A percentile compares a stretch with the other conserved stretches of the same genome.
Evolutionary conservation across 176 grass and related monocot species (phyloP).

Genomic region (Bolboschoenus planiculmis): DNA sequence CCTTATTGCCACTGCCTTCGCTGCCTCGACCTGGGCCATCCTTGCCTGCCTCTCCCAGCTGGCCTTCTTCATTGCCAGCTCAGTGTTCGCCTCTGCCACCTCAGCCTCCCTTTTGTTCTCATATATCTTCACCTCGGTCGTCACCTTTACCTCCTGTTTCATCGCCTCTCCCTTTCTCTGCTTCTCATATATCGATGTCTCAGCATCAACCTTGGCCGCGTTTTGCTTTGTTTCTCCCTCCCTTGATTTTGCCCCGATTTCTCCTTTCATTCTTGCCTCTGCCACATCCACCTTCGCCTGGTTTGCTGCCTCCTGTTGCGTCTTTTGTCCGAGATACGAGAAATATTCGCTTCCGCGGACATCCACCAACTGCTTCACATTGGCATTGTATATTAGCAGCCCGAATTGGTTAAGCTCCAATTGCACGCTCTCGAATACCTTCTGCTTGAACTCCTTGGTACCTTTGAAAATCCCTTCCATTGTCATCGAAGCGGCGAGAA

Average conservation of each 20-base stretch:
- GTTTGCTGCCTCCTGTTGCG: conserved; percentile 65
- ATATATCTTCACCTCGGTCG: conserved; percentile 51
- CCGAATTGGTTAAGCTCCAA: conserved; percentile 74
- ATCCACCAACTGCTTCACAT: conserved; percentile 83
- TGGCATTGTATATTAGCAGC: conserved; percentile 74
- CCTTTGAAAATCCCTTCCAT: conserved; percentile 82
- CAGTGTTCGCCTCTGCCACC: conserved; percentile 48
- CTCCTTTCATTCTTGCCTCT: conserved; percentile 61
- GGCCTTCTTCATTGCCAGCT: conserved; percentile 64
- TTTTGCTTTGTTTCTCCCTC: conserved; percentile 42
- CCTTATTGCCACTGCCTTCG: conserved; percentile 54
- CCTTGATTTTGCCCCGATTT: conserved; percentile 44
- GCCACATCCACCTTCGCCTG: conserved; percentile 71
- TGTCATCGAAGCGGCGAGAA: conserved; percentile 65
- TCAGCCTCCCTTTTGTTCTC: conserved; percentile 59
- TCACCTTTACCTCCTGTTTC: conserved; percentile 41
- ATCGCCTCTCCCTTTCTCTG: conserved; percentile 44
- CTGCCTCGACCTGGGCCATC: conserved; percentile 61
- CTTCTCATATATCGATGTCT: conserved; percentile 42
- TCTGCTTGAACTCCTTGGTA: conserved; percentile 54
- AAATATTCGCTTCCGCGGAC: conserved; percentile 69
- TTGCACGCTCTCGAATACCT: conserved; percentile 64
- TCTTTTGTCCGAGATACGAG: conserved; percentile 74
- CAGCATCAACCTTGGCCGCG: conserved; percentile 56
- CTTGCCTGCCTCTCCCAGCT: conserved; percentile 37